Percentiles rank a stretch among this genome's conserved stretches.
Conservation (phyloP, 345 rosid genomes). For the Camelina neglecta region DNA sequence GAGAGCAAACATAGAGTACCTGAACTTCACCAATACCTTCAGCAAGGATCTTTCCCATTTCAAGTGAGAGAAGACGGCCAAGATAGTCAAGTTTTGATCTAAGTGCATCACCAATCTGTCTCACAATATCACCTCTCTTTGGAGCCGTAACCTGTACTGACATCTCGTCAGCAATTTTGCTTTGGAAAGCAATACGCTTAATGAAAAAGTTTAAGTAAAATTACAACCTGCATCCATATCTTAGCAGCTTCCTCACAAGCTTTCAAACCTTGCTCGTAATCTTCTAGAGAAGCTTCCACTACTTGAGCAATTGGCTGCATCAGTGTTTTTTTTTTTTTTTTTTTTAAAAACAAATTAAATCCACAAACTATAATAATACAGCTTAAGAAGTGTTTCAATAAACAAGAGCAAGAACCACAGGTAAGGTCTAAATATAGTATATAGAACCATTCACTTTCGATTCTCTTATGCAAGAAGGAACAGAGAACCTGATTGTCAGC, state of each 20-base stretch:
- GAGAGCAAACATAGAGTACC: slow-evolving; percentile 47
- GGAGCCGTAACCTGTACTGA: slow-evolving; percentile 82
- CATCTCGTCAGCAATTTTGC: not conserved
- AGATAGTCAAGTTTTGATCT: slow-evolving; percentile 79
- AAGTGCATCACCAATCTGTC: slow-evolving; percentile 94
- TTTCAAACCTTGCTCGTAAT: slow-evolving; percentile 80
- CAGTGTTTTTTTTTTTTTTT: not conserved
- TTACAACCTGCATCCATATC: slow-evolving; percentile 77
- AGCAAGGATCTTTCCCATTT: slow-evolving; percentile 97
- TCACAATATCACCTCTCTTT: slow-evolving; percentile 94
- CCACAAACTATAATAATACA: not conserved
- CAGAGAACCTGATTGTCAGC: slow-evolving; percentile 74
- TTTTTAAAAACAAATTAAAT: not conserved
- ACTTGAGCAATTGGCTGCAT: slow-evolving; percentile 78
- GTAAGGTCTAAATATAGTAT: not conserved
- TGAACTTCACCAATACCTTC: slow-evolving; percentile 99
- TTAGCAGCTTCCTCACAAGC: slow-evolving; percentile 89
- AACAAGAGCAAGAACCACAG: not conserved
- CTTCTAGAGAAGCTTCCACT: slow-evolving; percentile 75
- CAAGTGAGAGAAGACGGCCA: slow-evolving; percentile 89
- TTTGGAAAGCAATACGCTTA: not conserved
- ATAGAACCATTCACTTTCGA: not conserved
- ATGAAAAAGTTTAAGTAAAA: not conserved
- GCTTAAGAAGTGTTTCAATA: not conserved
- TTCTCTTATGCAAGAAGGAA: not conserved